These are phyloP conservation scores for Pichia gijzeniarum DNA, from an alignment of 805 yeast genomes.

Conservation along the genomic window DNA sequence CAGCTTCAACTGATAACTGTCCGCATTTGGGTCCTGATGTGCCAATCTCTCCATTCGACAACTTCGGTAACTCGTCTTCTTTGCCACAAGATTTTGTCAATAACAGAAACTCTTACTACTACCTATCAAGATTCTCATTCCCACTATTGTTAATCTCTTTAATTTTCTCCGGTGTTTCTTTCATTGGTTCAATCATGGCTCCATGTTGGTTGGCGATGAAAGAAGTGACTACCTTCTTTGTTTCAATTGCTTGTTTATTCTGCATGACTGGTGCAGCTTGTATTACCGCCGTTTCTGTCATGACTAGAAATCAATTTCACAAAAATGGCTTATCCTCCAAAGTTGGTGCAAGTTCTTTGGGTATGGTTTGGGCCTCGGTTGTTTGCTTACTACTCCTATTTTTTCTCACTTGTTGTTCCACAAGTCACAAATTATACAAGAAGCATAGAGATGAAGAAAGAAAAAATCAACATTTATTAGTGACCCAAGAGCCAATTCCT, in stretches of 20 bases:
- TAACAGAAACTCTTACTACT: constrained; percentile 53
- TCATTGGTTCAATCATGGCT: constrained; percentile 48
- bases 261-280: constrained; percentile 58
- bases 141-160: constrained; percentile 55
- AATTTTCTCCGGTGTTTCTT: constrained; percentile 56
- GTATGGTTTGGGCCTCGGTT: constrained; percentile 66
- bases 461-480: not conserved
- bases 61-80: constrained; percentile 48
- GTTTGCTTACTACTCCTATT: constrained; percentile 44
- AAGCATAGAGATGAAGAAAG: constrained; percentile 33
- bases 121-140: constrained; percentile 60
- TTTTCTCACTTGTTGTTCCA: constrained; percentile 46
- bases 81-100: constrained; percentile 49
- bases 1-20: constrained; percentile 31
- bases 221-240: constrained; percentile 47
- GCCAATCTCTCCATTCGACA: constrained; percentile 71
- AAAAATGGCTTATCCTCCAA: constrained; percentile 38
- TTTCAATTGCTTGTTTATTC: constrained; percentile 46
- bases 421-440: constrained; percentile 43
- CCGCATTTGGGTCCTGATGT: constrained; percentile 51
- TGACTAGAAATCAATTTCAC: constrained; percentile 66
- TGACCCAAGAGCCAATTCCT: not conserved
- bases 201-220: constrained; percentile 51
- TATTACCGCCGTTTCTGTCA: constrained; percentile 71
- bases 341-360: constrained; percentile 53